Evolutionary conservation across 2,329 filamentous ascomycete genomes (phyloP).

Genomic region (Colletotrichum acutatum): DNA sequence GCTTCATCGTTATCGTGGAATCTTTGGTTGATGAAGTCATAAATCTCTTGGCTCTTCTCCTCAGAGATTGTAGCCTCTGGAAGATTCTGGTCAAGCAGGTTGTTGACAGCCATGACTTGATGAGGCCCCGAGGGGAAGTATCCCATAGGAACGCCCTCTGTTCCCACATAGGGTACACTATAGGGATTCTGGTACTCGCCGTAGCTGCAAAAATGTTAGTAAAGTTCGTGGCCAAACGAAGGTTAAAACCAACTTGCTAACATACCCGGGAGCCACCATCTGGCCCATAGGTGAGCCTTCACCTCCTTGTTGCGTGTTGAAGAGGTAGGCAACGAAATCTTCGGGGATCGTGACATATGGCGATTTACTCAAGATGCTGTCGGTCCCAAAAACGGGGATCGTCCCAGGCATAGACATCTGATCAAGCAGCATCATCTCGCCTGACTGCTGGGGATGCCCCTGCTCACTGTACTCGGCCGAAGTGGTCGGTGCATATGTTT

Average conservation of each 20-base stretch:
- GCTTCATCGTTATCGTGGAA: constrained; percentile 86
- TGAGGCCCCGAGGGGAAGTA: constrained; percentile 72
- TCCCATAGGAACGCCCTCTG: constrained; percentile 59
- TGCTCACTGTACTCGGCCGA: constrained; percentile 60
- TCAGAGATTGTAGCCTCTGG: constrained; percentile 87
- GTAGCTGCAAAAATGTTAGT: constrained; percentile 56
- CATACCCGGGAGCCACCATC: constrained; percentile 57
- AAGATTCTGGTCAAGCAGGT: constrained; percentile 81
- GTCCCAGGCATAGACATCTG: constrained; percentile 73
- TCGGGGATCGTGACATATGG: constrained; percentile 86
- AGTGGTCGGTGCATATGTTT: constrained; percentile 50
- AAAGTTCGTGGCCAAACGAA: background rate
- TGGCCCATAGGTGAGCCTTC: constrained; percentile 64
- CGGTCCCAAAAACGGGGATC: constrained; percentile 88
- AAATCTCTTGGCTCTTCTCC: constrained; percentile 84
- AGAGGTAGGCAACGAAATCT: constrained; percentile 87
- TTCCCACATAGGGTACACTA: constrained; percentile 59
- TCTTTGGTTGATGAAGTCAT: constrained; percentile 81
- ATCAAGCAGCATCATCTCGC: constrained; percentile 70
- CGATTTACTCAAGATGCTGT: constrained; percentile 82
- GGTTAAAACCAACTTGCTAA: constrained; percentile 32
- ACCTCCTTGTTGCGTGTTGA: constrained; percentile 73
- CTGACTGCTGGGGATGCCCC: constrained; percentile 52
- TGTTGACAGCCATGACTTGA: constrained; percentile 91
- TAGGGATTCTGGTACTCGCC: constrained; percentile 63